phyloP scores from a whole-genome alignment of 805 yeast genomes.

The Yarrowia keelungensis region DNA sequence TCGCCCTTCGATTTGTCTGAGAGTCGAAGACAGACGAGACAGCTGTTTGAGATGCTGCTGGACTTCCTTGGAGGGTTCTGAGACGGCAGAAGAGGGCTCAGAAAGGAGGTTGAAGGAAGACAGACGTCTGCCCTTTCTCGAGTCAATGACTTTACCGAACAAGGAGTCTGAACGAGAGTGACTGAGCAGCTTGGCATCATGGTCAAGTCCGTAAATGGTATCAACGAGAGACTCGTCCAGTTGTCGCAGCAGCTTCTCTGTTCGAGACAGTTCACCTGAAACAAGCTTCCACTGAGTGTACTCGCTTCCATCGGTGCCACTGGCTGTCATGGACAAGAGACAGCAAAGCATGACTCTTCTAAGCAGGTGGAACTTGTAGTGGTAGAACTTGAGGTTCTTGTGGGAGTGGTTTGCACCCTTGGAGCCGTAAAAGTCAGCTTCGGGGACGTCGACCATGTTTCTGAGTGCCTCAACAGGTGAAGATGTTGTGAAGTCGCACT shows the following conservation, averaged over 20 bases:
- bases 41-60: slow-evolving; percentile 30
- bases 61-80: slow-evolving; percentile 18
- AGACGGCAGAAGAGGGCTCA: not conserved
- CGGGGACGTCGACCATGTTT: slow-evolving; percentile 22
- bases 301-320: slow-evolving; percentile 31
- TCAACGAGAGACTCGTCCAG: slow-evolving; percentile 33
- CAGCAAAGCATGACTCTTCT: slow-evolving; percentile 56
- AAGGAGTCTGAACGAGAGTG: slow-evolving; percentile 16
- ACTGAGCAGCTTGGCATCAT: slow-evolving; percentile 14
- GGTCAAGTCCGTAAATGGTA: slow-evolving; percentile 35
- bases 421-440: slow-evolving; percentile 43
- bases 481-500: not conserved
- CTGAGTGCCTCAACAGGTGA: slow-evolving; percentile 29
- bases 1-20: slow-evolving; percentile 44
- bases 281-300: slow-evolving; percentile 37
- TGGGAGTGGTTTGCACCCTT: slow-evolving; percentile 46
- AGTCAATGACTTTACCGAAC: slow-evolving; percentile 35
- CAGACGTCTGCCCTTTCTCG: slow-evolving; percentile 20
- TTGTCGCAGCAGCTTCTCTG: slow-evolving; percentile 16
- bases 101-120: slow-evolving; percentile 29
- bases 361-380: slow-evolving; percentile 51
- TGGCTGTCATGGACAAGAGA: slow-evolving; percentile 51
- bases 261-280: slow-evolving; percentile 3
- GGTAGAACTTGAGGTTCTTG: slow-evolving; percentile 47
- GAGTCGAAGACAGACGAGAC: slow-evolving; percentile 39